phyloP scores from a whole-genome alignment of 1,284 basidiomycete species.

The Puccinia novopanici region DNA sequence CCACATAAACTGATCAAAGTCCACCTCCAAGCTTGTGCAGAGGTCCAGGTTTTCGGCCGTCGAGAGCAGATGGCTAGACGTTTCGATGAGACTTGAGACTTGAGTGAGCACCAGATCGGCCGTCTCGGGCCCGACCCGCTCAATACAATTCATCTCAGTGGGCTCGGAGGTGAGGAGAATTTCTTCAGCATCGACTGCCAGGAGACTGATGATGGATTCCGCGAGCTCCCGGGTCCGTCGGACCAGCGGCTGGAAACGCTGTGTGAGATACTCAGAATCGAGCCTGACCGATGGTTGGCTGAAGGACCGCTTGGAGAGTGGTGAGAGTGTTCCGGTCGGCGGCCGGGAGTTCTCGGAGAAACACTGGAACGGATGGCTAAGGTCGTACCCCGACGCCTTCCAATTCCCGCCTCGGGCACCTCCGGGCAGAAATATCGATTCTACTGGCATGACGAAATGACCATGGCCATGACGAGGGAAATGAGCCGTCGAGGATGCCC shows the following conservation, averaged over 20 bases:
- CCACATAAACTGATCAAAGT: constrained; percentile 45
- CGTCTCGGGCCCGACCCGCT: background rate
- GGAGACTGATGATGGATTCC: constrained; percentile 18
- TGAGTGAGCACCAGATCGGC: constrained; percentile 16
- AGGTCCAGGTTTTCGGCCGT: constrained; percentile 25
- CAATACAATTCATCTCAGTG: constrained; percentile 5
- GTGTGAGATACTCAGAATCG: constrained; percentile 30
- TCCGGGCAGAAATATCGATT: constrained; percentile 42
- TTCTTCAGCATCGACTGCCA: constrained; percentile 19
- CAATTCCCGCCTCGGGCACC: constrained; percentile 43
- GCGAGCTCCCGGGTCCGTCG: constrained; percentile 4
- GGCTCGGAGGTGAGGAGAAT: constrained; percentile 20
- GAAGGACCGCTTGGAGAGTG: background rate
- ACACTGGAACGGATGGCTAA: background rate
- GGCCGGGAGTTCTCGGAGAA: constrained; percentile 9
- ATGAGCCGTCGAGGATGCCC: background rate
- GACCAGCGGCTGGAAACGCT: constrained; percentile 23
- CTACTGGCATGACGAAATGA: constrained; percentile 31
- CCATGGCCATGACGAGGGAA: constrained; percentile 43
- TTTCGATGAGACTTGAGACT: constrained; percentile 27
- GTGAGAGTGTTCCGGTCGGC: background rate
- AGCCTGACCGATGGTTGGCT: constrained; percentile 19
- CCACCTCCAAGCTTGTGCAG: constrained; percentile 21
- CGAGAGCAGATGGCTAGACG: constrained; percentile 9
- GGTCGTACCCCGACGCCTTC: constrained; percentile 38